Evolutionary conservation across 371 early-diverging fungal species (phyloP).

Genomic region (Parasitella parasitica): DNA sequence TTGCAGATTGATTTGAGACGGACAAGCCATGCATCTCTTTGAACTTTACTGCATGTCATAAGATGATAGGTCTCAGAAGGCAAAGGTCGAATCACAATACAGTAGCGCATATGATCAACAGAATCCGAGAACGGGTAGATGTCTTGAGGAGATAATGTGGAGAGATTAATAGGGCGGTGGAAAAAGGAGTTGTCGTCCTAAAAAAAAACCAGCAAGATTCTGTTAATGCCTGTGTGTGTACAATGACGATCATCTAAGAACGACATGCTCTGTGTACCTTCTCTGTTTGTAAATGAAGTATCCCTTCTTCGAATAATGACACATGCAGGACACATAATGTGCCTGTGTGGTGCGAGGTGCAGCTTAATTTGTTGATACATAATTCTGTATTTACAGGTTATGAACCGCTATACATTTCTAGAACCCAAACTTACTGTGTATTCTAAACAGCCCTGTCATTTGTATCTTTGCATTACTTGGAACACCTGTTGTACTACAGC

Average conservation of each 20-base stretch:
- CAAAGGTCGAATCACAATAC: conserved; percentile 50
- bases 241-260: too few species aligned
- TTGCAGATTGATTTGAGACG: conserved; percentile 46
- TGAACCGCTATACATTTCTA: too few species aligned
- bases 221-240: neutral
- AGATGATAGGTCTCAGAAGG: conserved; percentile 52
- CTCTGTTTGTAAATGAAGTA: conserved; percentile 25
- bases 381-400: conserved; percentile 7
- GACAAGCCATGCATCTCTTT: conserved; percentile 56
- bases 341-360: conserved; percentile 20
- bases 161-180: conserved; percentile 23
- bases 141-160: conserved; percentile 33
- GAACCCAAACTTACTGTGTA: conserved; percentile 13
- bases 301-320: conserved; percentile 14
- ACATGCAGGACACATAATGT: conserved; percentile 15
- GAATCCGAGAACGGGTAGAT: conserved; percentile 51
- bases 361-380: conserved; percentile 20
- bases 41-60: conserved; percentile 43
- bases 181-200: conserved; percentile 18
- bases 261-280: conserved; percentile 4
- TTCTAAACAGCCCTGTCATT: conserved; percentile 19
- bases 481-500: conserved; percentile 5
- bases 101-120: conserved; percentile 49
- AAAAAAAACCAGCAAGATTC: too few species aligned
- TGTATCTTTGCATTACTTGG: neutral